Base-by-base conservation (phyloP, 345 rosid species). In the Camelina sativa region DNA sequence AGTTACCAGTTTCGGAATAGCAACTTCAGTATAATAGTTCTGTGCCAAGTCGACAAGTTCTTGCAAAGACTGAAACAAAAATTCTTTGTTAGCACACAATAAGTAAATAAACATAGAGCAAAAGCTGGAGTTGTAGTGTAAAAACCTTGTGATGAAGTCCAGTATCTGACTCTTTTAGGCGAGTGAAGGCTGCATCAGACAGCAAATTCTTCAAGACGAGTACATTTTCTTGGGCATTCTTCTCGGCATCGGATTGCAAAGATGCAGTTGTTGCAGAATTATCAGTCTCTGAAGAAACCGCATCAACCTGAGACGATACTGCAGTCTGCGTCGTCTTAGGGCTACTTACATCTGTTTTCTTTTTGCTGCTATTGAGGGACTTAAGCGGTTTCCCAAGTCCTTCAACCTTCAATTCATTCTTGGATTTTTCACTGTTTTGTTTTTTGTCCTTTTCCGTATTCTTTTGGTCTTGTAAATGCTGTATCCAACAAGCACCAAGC, bases 401-500 rank as follows among this genome's bases (percentile, higher is more conserved):
- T 87, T 90, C 97, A 57, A 95, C 92, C 86, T 92, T 90, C 90
- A 90, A 81, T 81, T 92, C 97, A 67, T 76, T 85, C 84, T 86
- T 89, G 72, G 83, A 71, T 85, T 89, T 95, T 77, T 90, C 93
- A 72, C 35, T 62, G 41, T 82, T 77, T 58, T 79, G 66, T 64
- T 95, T 95, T 83, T 90, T 92, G 66, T 92, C 96, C 54, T 95
- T 92, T 61, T 90, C 97, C 19, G 90, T 72, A 81, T 81, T 92
- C 57, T 86, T 95, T 80, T 86, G 92, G 77, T 95, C 99, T 83
- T 90, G 99, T 79, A 95, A 83, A 85, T 92, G 96, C 44, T 90
- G 99, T 80, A 95, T 84, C 99, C 99, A 95, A 79, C 99, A 92
- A 76, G 99, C 97, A 75, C 99, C 97, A 62, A 95, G 97, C 76